A percentile compares a stretch with the other conserved stretches of the same genome.
Conservation (phyloP, 1,139 yeast species). For the Blastobotrys apis region DNA sequence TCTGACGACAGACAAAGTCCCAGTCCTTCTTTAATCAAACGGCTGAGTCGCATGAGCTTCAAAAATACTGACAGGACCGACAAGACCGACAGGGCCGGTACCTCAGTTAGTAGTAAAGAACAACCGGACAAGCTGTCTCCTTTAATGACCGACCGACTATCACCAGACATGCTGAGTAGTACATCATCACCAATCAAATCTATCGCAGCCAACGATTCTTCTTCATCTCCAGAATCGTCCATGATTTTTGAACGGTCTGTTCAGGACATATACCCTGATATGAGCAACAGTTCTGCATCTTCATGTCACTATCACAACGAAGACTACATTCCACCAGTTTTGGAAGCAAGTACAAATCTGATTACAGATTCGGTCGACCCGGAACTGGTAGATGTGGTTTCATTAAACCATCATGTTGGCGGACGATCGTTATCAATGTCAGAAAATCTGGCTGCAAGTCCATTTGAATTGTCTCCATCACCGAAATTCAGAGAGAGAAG, state of each 20-base stretch:
- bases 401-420: constrained; percentile 25
- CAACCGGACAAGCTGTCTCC: constrained; percentile 1
- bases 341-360: constrained; percentile 71
- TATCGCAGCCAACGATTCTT: not conserved
- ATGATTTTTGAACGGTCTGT: constrained; percentile 14
- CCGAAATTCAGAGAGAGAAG: constrained; percentile 8
- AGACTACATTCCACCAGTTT: constrained; percentile 76
- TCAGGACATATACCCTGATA: constrained; percentile 12
- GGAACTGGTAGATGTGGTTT: constrained; percentile 66
- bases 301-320: constrained; percentile 51
- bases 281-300: constrained; percentile 20
- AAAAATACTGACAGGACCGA: not conserved
- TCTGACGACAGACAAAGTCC: not conserved
- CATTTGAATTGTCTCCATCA: constrained; percentile 4
- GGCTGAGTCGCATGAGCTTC: constrained; percentile 14
- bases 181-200: not conserved
- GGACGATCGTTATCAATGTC: constrained; percentile 12
- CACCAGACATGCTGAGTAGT: not conserved
- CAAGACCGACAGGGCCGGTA: not conserved
- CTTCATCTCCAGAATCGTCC: constrained; percentile 13
- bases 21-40: constrained; percentile 10
- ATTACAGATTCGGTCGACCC: constrained; percentile 57
- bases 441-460: constrained; percentile 1
- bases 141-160: not conserved
- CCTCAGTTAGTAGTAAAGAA: not conserved